phyloP scores from a whole-genome alignment of 108 stramenopile species.

The Cylindrotheca closterium region DNA sequence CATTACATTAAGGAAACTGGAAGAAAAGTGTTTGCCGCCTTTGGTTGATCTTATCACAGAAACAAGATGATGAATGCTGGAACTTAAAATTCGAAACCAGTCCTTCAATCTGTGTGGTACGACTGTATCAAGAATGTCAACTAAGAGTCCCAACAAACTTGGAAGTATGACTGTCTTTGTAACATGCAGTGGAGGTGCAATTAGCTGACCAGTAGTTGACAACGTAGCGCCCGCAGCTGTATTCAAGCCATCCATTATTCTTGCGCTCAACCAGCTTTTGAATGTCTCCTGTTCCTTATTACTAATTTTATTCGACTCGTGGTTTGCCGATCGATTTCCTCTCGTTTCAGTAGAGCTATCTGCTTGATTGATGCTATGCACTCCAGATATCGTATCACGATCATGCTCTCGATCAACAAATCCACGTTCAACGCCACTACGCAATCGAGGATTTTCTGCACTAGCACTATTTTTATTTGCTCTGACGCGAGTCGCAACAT shows the following conservation, averaged over 20 bases:
- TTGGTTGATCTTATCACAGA: constrained; percentile 31
- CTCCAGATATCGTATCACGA: neutral
- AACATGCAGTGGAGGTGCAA: constrained; percentile 51
- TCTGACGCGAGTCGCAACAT: neutral
- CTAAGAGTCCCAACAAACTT: constrained; percentile 21
- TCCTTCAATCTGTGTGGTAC: constrained; percentile 45
- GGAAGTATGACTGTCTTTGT: constrained; percentile 48
- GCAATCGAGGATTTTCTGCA: too few relatives aligned
- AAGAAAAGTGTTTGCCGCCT: constrained; percentile 22
- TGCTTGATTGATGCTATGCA: neutral
- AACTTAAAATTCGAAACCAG: constrained; percentile 52
- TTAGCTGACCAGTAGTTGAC: constrained; percentile 45
- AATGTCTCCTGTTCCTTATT: constrained; percentile 8
- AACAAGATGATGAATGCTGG: constrained; percentile 44
- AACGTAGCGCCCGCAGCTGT: constrained; percentile 42
- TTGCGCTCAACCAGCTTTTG: constrained; percentile 25
- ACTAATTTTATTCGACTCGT: too few relatives aligned
- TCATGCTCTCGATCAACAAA: too few relatives aligned
- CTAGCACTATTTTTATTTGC: too few relatives aligned
- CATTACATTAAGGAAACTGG: constrained; percentile 12
- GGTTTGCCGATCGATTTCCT: too few relatives aligned
- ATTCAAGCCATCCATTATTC: constrained; percentile 36
- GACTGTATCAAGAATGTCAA: constrained; percentile 24
- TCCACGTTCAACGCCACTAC: too few relatives aligned
- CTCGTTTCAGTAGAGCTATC: neutral